Conservation (phyloP, 1,284 basidiomycete genomes). For the Chiua sp. region DNA sequence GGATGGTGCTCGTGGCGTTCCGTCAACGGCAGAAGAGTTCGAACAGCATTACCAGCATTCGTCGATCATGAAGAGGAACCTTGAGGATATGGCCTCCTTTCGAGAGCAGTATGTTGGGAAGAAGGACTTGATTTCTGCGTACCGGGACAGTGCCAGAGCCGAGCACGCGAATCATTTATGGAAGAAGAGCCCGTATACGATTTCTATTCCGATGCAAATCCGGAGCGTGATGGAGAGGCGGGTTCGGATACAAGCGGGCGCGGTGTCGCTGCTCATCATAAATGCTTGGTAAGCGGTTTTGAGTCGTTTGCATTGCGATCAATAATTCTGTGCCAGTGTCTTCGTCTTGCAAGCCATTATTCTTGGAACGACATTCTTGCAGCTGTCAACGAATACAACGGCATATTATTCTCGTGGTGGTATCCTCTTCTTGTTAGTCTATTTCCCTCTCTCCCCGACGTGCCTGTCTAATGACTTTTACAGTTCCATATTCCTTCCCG, state of each 20-base stretch:
- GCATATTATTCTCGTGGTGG: constrained; percentile 86
- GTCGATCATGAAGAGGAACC: constrained; percentile 32
- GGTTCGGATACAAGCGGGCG: constrained; percentile 71
- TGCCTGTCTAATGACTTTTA: not conserved
- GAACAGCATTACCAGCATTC: constrained; percentile 45
- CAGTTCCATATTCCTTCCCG: constrained; percentile 37
- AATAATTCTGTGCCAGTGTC: constrained; percentile 26
- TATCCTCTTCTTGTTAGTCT: constrained; percentile 68
- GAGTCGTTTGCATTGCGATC: constrained; percentile 16
- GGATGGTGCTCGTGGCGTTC: constrained; percentile 54
- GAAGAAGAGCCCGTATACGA: constrained; percentile 51
- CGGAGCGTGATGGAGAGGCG: constrained; percentile 69
- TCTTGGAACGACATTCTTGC: constrained; percentile 79
- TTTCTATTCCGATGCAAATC: constrained; percentile 63
- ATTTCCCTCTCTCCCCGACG: not conserved
- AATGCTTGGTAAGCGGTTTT: constrained; percentile 39
- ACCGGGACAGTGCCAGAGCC: constrained; percentile 53
- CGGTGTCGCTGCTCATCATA: constrained; percentile 46
- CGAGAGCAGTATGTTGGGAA: constrained; percentile 43
- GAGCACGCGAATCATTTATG: constrained; percentile 54
- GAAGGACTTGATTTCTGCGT: constrained; percentile 43
- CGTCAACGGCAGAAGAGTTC: constrained; percentile 68
- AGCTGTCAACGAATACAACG: constrained; percentile 61
- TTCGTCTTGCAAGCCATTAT: constrained; percentile 74
- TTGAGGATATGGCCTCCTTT: constrained; percentile 43